phyloP scores from a whole-genome alignment of 2,329 filamentous ascomycete species.

The Orbilia brochopaga region DNA sequence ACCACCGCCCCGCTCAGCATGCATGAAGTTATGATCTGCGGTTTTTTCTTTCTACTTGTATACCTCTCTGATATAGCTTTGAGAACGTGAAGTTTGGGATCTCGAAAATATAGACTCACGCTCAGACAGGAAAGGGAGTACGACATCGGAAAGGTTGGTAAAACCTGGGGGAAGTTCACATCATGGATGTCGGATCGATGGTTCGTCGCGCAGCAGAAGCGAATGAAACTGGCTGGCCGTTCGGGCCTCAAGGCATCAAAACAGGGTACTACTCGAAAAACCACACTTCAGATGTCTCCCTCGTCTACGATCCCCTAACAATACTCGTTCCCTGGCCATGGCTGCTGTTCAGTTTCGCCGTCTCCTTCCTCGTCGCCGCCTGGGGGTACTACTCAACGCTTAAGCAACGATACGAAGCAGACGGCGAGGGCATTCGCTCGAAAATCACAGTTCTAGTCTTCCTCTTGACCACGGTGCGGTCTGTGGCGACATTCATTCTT shows the following conservation, averaged over 20 bases:
- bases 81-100: too few relatives aligned
- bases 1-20: conserved; percentile 17
- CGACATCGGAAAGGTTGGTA: conserved; percentile 2
- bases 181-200: conserved; percentile 1
- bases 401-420: conserved; percentile 39
- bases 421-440: conserved; percentile 31
- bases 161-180: too few relatives aligned
- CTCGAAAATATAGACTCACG: too few relatives aligned
- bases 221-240: conserved; percentile 23
- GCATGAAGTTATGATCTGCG: conserved; percentile 32
- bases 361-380: conserved; percentile 25
- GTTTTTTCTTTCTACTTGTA: conserved; percentile 23
- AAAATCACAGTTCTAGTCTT: conserved; percentile 29
- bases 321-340: conserved; percentile 44
- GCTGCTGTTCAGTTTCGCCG: conserved; percentile 34
- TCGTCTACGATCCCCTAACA: conserved; percentile 26
- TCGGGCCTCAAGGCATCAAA: conserved; percentile 14
- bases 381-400: conserved; percentile 45
- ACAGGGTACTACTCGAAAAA: conserved; percentile 10
- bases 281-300: conserved; percentile 27
- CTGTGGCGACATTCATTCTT: conserved; percentile 40
- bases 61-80: too few relatives aligned
- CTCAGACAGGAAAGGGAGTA: too few relatives aligned
- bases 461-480: conserved; percentile 40
- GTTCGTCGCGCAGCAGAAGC: conserved; percentile 13